Evolutionary conservation across 1,139 yeast species (phyloP).

Genomic region (Komagataea norvegica): DNA sequence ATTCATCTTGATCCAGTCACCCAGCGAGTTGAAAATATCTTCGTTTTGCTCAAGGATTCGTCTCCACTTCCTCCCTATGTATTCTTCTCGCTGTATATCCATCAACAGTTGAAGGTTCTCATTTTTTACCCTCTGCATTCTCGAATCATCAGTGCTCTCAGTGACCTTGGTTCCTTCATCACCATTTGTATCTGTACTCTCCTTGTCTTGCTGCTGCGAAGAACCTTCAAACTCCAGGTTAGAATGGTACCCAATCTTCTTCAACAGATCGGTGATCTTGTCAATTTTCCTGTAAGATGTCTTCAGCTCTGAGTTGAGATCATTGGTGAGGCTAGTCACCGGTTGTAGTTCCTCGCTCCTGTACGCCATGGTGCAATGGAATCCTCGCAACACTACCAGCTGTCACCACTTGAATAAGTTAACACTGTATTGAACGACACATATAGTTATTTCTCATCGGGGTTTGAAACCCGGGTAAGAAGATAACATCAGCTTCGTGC

Average conservation of each 20-base stretch:
- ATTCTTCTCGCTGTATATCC: slow-evolving; percentile 44
- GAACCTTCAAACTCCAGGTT: slow-evolving; percentile 12
- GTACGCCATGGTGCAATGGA: slow-evolving; percentile 8
- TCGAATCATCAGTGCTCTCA: background rate
- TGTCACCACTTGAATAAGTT: too few species aligned
- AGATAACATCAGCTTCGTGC: too few species aligned
- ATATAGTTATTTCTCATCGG: too few species aligned
- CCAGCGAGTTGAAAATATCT: slow-evolving; percentile 37
- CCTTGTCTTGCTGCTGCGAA: background rate
- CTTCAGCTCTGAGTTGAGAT: slow-evolving; percentile 14
- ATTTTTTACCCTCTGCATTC: slow-evolving; percentile 30
- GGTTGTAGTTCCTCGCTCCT: slow-evolving; percentile 21
- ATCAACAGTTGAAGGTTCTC: slow-evolving; percentile 37
- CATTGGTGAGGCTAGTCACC: slow-evolving; percentile 14
- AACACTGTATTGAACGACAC: too few species aligned
- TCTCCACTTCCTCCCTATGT: slow-evolving; percentile 32
- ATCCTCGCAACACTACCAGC: too few species aligned
- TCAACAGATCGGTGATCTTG: slow-evolving; percentile 19
- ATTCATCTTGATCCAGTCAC: slow-evolving; percentile 32
- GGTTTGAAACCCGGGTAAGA: too few species aligned
- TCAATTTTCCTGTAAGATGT: slow-evolving; percentile 15
- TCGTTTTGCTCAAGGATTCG: slow-evolving; percentile 38
- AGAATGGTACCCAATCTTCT: slow-evolving; percentile 12
- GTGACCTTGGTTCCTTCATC: background rate
- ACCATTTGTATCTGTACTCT: background rate